A percentile compares a stretch with the other conserved stretches of the same genome.
phyloP scores from a whole-genome alignment of 1,139 yeast species.

The Suhomyces yuchorum region DNA sequence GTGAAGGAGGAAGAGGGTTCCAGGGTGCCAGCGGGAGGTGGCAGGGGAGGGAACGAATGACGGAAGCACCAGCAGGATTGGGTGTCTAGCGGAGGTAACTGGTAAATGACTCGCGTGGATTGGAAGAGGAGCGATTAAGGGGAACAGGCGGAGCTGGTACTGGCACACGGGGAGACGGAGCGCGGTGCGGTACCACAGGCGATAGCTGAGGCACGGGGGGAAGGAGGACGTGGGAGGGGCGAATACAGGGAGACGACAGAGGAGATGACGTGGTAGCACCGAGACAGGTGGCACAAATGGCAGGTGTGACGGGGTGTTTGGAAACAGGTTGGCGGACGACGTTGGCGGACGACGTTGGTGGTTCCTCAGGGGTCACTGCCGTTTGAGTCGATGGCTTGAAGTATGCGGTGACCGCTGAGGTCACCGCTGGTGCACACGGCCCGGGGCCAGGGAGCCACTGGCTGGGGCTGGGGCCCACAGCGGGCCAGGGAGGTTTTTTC shows the following conservation, averaged over 20 bases:
- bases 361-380: neutral
- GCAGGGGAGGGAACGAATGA: slow-evolving; percentile 1
- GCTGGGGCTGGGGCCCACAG: too few species aligned
- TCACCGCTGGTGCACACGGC: too few species aligned
- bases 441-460: too few species aligned
- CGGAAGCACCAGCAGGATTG: neutral
- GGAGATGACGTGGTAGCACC: neutral
- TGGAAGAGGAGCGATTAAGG: neutral
- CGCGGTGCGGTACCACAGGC: neutral
- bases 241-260: neutral
- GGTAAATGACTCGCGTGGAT: neutral
- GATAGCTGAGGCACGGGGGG: neutral
- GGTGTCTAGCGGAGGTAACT: neutral
- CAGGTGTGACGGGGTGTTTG: neutral
- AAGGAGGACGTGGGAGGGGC: neutral
- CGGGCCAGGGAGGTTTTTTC: too few species aligned
- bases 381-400: too few species aligned
- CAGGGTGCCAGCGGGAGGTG: neutral
- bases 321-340: neutral
- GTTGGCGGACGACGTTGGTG: neutral
- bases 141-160: slow-evolving; percentile 1
- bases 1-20: neutral
- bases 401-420: too few species aligned
- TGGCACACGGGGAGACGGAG: neutral
- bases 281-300: neutral